Base-by-base conservation (phyloP, 495 filamentous ascomycete genomes). In the Hypoxylon lienhwacheense region DNA sequence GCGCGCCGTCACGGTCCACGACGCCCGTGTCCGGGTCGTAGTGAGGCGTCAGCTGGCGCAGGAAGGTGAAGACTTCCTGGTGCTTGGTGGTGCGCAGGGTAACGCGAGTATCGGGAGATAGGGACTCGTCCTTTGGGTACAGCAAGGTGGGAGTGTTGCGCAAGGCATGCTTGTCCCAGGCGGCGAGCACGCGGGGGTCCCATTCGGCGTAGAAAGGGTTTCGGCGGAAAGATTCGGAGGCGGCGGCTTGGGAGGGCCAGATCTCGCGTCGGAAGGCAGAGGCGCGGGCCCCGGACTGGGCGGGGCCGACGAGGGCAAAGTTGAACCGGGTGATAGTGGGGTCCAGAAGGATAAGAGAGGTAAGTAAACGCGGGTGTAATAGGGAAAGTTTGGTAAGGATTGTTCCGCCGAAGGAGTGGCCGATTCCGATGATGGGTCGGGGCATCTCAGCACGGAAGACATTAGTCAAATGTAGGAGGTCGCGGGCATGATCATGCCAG, bases 401-500 rank as follows among this genome's bases (percentile, higher is more conserved):
- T 64, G 79, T 81, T 52, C 80, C 91, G 57, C 93, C 93, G 77
- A 90, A 87, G 66, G 87, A 92, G 71, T 98, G 93, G 15, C 93
- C 93, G 2, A 98, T 66, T 21, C 91, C 93, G 48, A 97, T 71
- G n/a, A 97, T 70, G 4, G 93, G 92, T 7, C 88, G 86, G 2
- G 87, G 84, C 88, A 97, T 95, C 48, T 88, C 70, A 5, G 77
- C 70, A 22, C 89, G 87, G 71, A 96, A 91, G 33, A 81, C 74
- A 70, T 96, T 97, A 71, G 93, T 78, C 64, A 96, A 78, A 59
- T 89, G 82, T n/a, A 95, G 78, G 7, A 97, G 79, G 70, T 98
- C 93, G 37, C 93, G 81, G 12, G 89, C 70, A 69, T 95, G 84
- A 71, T 98, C 93, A 40, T 82, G 77, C 93, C 93, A 98, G 58